Conservation (phyloP, 192 early-diverging fungal genomes). For the Chytriomyces hyalinus region DNA sequence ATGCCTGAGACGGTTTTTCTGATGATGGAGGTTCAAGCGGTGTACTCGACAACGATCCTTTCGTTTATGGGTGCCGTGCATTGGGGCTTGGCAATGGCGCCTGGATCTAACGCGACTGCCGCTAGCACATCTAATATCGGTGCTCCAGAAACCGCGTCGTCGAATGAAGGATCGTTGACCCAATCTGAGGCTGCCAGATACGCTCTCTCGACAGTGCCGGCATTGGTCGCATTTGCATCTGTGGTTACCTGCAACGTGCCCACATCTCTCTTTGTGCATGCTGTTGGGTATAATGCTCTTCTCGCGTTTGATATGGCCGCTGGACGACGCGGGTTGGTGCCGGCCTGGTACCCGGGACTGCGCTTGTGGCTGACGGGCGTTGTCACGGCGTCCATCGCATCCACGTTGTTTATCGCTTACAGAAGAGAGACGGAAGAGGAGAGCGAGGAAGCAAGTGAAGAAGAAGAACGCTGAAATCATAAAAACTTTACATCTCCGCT, state of each 20-base stretch:
- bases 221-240: conserved; percentile 13
- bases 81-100: background rate
- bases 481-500: background rate
- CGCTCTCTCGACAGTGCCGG: background rate
- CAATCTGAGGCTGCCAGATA: conserved; percentile 3
- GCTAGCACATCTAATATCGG: background rate
- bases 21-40: background rate
- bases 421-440: background rate
- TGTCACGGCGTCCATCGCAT: conserved; percentile 3
- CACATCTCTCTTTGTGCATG: background rate
- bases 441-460: background rate
- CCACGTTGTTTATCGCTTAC: background rate
- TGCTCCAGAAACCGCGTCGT: background rate
- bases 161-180: background rate
- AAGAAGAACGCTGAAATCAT: background rate
- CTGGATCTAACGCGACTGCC: background rate
- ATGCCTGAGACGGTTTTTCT: background rate
- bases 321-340: background rate
- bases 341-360: conserved; percentile 21
- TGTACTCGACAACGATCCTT: conserved; percentile 1
- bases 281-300: conserved; percentile 5
- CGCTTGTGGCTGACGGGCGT: conserved; percentile 7
- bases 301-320: background rate
- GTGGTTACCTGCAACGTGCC: background rate
- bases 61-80: background rate